Evolutionary conservation across 176 grass and related monocot species (phyloP), one percentile per base, ranked within the genome.

Genomic region (Carex cristatella): DNA sequence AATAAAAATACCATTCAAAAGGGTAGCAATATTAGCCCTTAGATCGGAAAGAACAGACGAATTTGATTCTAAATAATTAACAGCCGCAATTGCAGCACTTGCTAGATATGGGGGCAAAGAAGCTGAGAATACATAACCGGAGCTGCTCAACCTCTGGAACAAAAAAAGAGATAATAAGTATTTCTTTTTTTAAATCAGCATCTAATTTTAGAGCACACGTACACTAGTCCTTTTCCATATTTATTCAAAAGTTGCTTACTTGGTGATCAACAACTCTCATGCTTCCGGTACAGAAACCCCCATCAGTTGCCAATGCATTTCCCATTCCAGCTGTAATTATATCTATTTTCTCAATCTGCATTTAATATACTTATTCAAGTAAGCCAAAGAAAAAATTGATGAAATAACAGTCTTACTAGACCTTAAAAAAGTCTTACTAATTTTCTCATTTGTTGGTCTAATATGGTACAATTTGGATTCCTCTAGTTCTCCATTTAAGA

Each of bases 261-360:
- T 98, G 92, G 84, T 98, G 95, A 88, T 98, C 95, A 89, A 98
- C 95, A 83, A 98, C 95, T 90, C 92, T 94, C 73, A 81, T 86
- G 88, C 88, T 94, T 90, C 92, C 92, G 49, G 95, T 93, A 87
- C 95, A 98, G 85, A 98, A 98, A 28, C 95, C 95, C 82, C 95
- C 95, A 81, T 98, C 92, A 53, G 88, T 98, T 67, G 93, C 95
- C 84, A 93, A 81, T 54, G 92, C 91, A 87, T 94, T 98, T 82
- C 95, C 95, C 95, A 98, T 98, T 85, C 91, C 92, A 85, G 95
- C 95, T 83, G 92, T 98, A 79, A 94, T 98, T 79, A 94, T 98
- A 87, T 94, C 95, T 85, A 98, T 93, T 89, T 98, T 93, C 35
- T 98, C 92, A 90, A 98, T 75, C 92, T 98, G 92, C 40, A 64